Evolutionary conservation across 1,284 basidiomycete species (phyloP).

Genomic region (Entoloma clypeatum): DNA sequence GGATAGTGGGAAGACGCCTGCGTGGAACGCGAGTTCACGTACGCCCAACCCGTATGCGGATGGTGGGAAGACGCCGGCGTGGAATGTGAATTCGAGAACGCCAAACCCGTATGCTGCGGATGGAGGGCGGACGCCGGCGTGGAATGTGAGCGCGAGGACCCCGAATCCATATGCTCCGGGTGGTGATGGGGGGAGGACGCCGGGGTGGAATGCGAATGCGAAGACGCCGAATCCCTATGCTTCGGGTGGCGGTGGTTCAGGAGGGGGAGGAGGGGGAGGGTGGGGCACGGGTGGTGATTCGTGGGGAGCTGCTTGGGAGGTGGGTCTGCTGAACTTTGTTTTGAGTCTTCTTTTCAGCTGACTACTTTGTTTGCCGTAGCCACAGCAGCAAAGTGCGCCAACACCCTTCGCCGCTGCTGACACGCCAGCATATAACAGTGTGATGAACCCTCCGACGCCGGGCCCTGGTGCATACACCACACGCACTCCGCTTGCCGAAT

Average conservation of each 20-base stretch:
- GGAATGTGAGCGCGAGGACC: conserved; percentile 53
- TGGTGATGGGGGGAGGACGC: conserved; percentile 35
- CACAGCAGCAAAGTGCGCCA: conserved; percentile 40
- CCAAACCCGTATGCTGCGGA: conserved; percentile 55
- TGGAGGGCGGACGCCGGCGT: conserved; percentile 50
- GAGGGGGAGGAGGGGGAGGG: conserved; percentile 25
- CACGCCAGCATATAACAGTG: conserved; percentile 35
- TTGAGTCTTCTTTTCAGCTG: conserved; percentile 13
- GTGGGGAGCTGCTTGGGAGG: conserved; percentile 26
- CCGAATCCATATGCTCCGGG: conserved; percentile 50
- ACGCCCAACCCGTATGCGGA: conserved; percentile 74
- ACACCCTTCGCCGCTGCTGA: conserved; percentile 56
- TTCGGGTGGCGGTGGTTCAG: conserved; percentile 42
- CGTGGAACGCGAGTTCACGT: conserved; percentile 53
- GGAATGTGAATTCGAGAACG: conserved; percentile 46
- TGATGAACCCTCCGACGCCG: conserved; percentile 32
- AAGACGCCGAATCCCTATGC: conserved; percentile 19
- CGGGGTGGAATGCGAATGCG: conserved; percentile 29
- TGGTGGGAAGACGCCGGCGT: conserved; percentile 54
- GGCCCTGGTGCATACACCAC: conserved; percentile 4
- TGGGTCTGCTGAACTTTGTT: conserved; percentile 21
- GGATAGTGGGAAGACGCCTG: conserved; percentile 50
- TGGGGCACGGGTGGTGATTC: conserved; percentile 28
- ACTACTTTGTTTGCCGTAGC: conserved; percentile 10
- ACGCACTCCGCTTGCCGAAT: conserved; percentile 25